Conservation (phyloP, 2,329 filamentous ascomycete genomes). For the Aspergillus carbonarius region DNA sequence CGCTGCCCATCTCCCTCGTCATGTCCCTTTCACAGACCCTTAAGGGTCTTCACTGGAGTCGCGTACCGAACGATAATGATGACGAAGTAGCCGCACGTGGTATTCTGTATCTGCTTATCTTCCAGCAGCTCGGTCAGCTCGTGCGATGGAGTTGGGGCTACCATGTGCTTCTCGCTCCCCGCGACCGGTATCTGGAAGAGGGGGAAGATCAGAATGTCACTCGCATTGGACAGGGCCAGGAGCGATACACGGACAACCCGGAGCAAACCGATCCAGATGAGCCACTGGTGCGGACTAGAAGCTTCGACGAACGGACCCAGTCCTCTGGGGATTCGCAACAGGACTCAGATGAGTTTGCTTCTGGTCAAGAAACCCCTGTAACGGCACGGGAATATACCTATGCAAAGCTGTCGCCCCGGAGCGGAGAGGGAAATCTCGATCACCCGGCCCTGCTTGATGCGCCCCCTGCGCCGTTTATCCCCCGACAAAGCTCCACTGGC, state of each 20-base stretch:
- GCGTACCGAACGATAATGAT: slow-evolving; percentile 87
- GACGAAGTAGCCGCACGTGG: slow-evolving; percentile 91
- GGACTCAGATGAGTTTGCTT: slow-evolving; percentile 30
- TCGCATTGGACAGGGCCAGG: slow-evolving; percentile 39
- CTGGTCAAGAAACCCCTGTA: slow-evolving; percentile 43
- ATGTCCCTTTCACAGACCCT: slow-evolving; percentile 91
- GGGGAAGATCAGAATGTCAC: slow-evolving; percentile 37
- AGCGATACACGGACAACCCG: slow-evolving; percentile 42
- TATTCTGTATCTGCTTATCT: slow-evolving; percentile 93
- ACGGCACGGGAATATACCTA: slow-evolving; percentile 34
- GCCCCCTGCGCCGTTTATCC: slow-evolving; percentile 39
- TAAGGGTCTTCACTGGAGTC: slow-evolving; percentile 89
- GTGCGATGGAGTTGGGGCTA: slow-evolving; percentile 99
- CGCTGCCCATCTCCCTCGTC: slow-evolving; percentile 92
- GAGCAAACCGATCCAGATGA: slow-evolving; percentile 39
- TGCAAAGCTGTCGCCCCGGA: slow-evolving; percentile 31
- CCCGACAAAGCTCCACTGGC: slow-evolving; percentile 45
- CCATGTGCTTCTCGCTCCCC: slow-evolving; percentile 86
- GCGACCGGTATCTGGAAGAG: slow-evolving; percentile 55
- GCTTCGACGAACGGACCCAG: slow-evolving; percentile 27
- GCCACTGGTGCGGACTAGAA: slow-evolving; percentile 34
- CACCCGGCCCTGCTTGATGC: slow-evolving; percentile 28
- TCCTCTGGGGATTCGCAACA: slow-evolving; percentile 12
- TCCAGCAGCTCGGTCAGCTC: slow-evolving; percentile 94
- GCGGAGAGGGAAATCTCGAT: slow-evolving; percentile 20